Evolutionary conservation across 345 rosid species (phyloP).

Genomic region (Punica granatum): DNA sequence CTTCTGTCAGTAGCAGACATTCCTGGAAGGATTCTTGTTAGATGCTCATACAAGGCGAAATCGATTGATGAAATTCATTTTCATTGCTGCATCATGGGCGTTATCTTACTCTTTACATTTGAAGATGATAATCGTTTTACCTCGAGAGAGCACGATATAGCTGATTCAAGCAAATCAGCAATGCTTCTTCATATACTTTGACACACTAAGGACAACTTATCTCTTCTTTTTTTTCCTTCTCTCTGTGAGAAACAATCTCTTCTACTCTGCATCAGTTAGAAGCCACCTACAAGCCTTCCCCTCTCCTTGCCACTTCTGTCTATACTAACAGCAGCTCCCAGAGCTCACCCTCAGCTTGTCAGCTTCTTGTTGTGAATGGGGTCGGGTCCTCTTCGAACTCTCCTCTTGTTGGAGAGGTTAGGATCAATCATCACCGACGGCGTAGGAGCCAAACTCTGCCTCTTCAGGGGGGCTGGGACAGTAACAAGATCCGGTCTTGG

Average conservation of each 20-base stretch:
- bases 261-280: neutral
- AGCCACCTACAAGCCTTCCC: neutral
- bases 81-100: neutral
- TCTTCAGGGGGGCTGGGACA: constrained; percentile 21
- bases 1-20: neutral
- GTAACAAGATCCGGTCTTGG: constrained; percentile 31
- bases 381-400: constrained; percentile 65
- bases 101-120: neutral
- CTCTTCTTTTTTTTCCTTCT: no score
- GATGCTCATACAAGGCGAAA: neutral
- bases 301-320: neutral
- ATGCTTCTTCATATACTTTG: neutral
- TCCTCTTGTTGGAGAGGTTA: constrained; percentile 55
- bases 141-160: neutral
- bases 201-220: neutral
- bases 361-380: constrained; percentile 70
- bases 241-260: neutral
- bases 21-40: neutral
- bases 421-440: constrained; percentile 52
- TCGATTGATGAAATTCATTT: neutral
- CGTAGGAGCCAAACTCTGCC: constrained; percentile 32
- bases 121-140: neutral
- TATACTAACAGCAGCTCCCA: neutral
- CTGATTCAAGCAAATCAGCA: neutral
- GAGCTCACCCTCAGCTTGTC: neutral